Evolutionary conservation across 2,329 filamentous ascomycete genomes (phyloP), one percentile per base, ranked within the genome.

Genomic region (Aphanocladium album): DNA sequence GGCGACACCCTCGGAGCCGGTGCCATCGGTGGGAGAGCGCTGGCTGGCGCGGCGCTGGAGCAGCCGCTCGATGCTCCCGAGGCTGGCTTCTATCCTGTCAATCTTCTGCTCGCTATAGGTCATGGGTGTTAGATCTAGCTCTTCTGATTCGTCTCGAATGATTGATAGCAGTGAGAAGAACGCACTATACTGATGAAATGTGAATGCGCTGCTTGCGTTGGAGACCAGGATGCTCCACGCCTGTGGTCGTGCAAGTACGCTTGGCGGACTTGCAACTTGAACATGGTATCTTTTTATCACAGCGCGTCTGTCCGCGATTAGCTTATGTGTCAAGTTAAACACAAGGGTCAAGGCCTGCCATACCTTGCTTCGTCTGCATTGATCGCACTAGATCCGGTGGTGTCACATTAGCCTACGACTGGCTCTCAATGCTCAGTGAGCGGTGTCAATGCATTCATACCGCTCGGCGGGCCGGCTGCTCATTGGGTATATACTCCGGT

Each of bases 131-230:
- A 46, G 46, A 33, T 19, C 17, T 17, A n/a, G 19, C 6, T 23
- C 9, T 33, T 8, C 19, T 46, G 25, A 21, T 21, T 46, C 17
- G 14, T 7, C 8, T 27, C 3, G 43, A n/a, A n/a, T 21, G 16
- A 23, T 21, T 12, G 35, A 12, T 39, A 11, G 35, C 6, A 21
- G 16, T 12, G 11, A 35, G 25, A 59, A 8, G 52, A 45, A 75
- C 80, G 66, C 71, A 85, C 82, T 85, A 85, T 77, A 84, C 82
- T 46, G 81, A 82, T 3, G 83, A 84, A 62, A 85, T 85, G 63
- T 85, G 73, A 46, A 85, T 82, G 58, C 83, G 74, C 66, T 84
- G 82, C 47, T 81, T 76, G 54, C 76, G 73, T 67, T 84, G 81
- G 67, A 80, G 83, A 33, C 81, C 79, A 62, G 80, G 78, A 65